Base-by-base conservation (phyloP, 805 yeast species). In the Nematodospora valgi region DNA sequence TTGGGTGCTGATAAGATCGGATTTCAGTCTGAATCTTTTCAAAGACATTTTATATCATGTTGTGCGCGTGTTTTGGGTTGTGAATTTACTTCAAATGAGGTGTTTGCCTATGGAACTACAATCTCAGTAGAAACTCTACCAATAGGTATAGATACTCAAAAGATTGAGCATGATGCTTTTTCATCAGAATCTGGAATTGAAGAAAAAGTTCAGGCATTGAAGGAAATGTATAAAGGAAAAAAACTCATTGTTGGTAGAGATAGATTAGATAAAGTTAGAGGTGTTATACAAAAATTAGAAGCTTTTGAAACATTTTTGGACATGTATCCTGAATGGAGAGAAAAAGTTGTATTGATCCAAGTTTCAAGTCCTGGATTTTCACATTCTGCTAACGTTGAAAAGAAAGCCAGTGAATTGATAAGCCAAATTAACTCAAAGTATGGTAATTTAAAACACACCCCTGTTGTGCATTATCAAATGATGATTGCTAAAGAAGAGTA, bases 161-260 rank as follows among this genome's bases (percentile, higher is more conserved):
- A 72, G 37, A 78, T 88, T 18, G 81, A 84, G 44, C 64, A 66
- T 27, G 91, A 84, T 45, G 78, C 82, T 12, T 75, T 75, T 41
- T 47, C 48, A 7, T 30, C 41, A 11, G 56, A 62, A 1, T 44
- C 51, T 5, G 57, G 59, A 20, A 74, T 83, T 30, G 83, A 78
- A 41, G 74, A 70, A 17, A 83, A 86, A 53, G 81, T 85, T 8
- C 41, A 64, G 15, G 79, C 85, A 3, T 75, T 93, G 40, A 72
- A 75, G 43, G 72, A 75, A 39, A 62, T 82, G 23, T 82, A 82
- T 50, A 69, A 67, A 18, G 80, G 72, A 39, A 76, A 80, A 48
- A 85, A 82, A 56, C 78, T 93, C 45, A 85, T 93, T 47, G 83
- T 93, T 26, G 98, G 98, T 20, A 78, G 98, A 56, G 99, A 93